Evolutionary conservation across 495 filamentous ascomycete species (phyloP).

Genomic region (Letharia lupina): DNA sequence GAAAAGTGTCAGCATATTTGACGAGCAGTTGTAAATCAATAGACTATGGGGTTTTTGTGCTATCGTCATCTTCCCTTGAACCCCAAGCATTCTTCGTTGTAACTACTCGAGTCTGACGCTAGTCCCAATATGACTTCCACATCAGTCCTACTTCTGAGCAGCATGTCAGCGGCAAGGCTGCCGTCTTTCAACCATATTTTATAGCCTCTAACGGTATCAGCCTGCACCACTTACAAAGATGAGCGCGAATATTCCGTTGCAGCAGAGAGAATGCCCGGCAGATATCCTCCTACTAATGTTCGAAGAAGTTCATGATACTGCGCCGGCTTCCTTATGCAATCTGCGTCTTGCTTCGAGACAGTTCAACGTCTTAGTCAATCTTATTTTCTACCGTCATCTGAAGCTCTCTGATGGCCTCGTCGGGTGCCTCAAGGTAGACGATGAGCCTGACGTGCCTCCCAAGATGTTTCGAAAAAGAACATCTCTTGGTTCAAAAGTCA

Average conservation of each 20-base stretch:
- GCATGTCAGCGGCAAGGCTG: neutral
- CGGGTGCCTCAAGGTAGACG: neutral
- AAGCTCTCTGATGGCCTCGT: neutral
- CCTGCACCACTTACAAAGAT: neutral
- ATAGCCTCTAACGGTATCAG: neutral
- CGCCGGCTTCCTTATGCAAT: neutral
- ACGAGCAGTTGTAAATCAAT: neutral
- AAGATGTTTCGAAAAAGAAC: neutral
- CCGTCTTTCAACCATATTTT: neutral
- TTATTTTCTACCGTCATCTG: neutral
- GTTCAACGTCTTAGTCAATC: neutral
- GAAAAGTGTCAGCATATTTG: neutral
- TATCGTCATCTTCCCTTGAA: neutral
- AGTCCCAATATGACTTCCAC: neutral
- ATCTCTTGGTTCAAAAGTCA: neutral
- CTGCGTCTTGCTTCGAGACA: neutral
- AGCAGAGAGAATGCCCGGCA: neutral
- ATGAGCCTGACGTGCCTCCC: neutral
- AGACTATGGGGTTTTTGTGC: neutral
- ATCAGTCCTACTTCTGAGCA: neutral
- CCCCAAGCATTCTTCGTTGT: neutral
- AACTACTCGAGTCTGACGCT: neutral
- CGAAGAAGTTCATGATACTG: neutral
- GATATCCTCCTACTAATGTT: neutral
- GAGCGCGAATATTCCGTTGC: neutral